Conservation (phyloP, 129 eudicot genomes). For the Silybum marianum region DNA sequence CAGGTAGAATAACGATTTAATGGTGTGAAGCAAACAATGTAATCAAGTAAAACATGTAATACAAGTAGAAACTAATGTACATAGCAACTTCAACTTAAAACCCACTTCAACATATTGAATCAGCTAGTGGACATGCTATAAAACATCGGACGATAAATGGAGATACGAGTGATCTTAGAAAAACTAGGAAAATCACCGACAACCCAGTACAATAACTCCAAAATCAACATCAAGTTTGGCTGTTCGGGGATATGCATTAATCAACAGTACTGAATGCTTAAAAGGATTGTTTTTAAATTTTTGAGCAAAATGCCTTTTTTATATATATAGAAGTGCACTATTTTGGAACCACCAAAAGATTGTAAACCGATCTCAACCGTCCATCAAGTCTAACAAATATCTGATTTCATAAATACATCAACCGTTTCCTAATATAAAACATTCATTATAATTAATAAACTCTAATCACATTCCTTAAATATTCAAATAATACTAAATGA, state of each 20-base stretch:
- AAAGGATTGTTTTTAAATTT: too few species aligned
- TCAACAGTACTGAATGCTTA: too few species aligned
- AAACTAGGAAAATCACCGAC: neutral
- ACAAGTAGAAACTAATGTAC: neutral
- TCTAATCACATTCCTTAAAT: too few species aligned
- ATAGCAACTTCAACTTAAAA: neutral
- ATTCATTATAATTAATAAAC: too few species aligned
- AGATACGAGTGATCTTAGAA: neutral
- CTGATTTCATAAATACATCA: too few species aligned
- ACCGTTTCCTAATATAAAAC: too few species aligned
- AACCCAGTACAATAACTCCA: neutral
- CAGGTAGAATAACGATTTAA: neutral
- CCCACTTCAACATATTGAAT: neutral
- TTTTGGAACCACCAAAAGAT: too few species aligned
- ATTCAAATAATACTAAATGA: too few species aligned
- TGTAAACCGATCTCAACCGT: too few species aligned
- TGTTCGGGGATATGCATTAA: too few species aligned
- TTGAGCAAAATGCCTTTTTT: neutral
- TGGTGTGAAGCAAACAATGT: conserved; percentile 2
- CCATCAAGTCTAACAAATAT: too few species aligned
- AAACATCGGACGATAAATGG: neutral
- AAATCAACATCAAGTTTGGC: too few species aligned
- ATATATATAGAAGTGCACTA: neutral
- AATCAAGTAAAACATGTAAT: neutral
- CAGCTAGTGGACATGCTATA: neutral